phyloP scores from a whole-genome alignment of 148 eudicot species.

The Rhododendron henanense region DNA sequence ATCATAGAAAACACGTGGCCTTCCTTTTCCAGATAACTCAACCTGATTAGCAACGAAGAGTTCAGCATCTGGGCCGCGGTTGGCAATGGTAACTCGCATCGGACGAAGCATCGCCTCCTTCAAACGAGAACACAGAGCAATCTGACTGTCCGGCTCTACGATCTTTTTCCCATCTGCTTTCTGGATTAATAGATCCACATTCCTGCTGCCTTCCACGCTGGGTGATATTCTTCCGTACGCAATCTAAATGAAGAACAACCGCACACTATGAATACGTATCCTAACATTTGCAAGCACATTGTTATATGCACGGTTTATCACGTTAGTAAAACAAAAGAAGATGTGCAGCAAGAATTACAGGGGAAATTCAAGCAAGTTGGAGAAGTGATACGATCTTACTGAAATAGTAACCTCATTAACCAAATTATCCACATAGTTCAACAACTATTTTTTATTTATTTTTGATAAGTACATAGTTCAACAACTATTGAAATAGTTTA shows the following conservation, averaged over 20 bases:
- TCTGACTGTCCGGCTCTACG: slow-evolving; percentile 37
- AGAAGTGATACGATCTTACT: too few species aligned
- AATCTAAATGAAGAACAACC: slow-evolving; percentile 36
- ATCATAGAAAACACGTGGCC: slow-evolving; percentile 87
- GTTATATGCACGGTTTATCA: not conserved
- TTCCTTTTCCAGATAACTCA: slow-evolving; percentile 76
- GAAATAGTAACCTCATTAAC: too few species aligned
- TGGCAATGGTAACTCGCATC: slow-evolving; percentile 60
- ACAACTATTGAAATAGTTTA: too few species aligned
- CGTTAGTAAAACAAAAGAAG: too few species aligned
- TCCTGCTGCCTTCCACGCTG: slow-evolving; percentile 52
- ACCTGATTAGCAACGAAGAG: slow-evolving; percentile 90
- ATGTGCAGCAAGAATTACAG: too few species aligned
- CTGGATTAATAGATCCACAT: slow-evolving; percentile 67
- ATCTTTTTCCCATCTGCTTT: slow-evolving; percentile 66
- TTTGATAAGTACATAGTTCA: too few species aligned
- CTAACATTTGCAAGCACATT: too few species aligned
- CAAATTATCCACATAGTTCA: too few species aligned
- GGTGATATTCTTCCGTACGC: slow-evolving; percentile 64
- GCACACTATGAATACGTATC: not conserved
- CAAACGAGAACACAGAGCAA: slow-evolving; percentile 55
- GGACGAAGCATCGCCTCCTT: slow-evolving; percentile 79
- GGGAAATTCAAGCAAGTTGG: too few species aligned
- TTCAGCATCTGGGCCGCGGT: slow-evolving; percentile 88
- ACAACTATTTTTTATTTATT: too few species aligned